These are phyloP conservation scores for Sclerotinia spermophila DNA, from an alignment of 2,329 filamentous ascomycete species.

Conservation along the genomic window DNA sequence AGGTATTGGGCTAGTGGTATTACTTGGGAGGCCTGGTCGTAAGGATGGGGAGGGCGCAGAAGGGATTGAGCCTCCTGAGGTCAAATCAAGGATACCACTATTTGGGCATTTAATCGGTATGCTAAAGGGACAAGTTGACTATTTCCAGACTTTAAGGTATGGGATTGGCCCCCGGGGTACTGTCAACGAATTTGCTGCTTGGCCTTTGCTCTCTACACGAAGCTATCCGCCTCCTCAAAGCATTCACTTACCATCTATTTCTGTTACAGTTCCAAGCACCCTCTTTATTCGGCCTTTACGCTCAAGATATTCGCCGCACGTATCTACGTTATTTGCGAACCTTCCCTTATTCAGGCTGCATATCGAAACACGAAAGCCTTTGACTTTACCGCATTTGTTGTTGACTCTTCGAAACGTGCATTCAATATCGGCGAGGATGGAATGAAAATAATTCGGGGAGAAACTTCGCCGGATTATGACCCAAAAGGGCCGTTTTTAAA, in stretches of 20 bases:
- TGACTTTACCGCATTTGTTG: conserved; percentile 43
- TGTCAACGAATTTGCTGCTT: background rate
- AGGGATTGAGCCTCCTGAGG: conserved; percentile 41
- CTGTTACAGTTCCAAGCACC: conserved; percentile 22
- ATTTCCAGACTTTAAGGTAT: conserved; percentile 41
- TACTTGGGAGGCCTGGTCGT: background rate
- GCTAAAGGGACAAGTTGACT: conserved; percentile 39
- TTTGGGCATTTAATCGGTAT: conserved; percentile 47
- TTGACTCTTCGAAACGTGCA: conserved; percentile 40
- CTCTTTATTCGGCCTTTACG: conserved; percentile 41
- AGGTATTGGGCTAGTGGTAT: background rate
- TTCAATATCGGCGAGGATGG: conserved; percentile 39
- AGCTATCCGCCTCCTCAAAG: background rate
- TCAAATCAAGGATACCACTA: conserved; percentile 43
- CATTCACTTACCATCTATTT: conserved; percentile 24
- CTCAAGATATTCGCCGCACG: conserved; percentile 44
- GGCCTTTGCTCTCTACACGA: background rate
- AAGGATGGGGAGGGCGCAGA: background rate
- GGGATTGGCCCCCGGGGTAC: background rate
- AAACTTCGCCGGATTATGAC: conserved; percentile 30
- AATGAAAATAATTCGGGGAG: conserved; percentile 35
- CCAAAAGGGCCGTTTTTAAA: conserved; percentile 29
- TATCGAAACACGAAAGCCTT: conserved; percentile 42
- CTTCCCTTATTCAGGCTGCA: conserved; percentile 41
- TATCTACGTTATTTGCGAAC: conserved; percentile 45